Evolutionary conservation across 345 rosid species (phyloP).

Genomic region (Eutrema heterophyllum): DNA sequence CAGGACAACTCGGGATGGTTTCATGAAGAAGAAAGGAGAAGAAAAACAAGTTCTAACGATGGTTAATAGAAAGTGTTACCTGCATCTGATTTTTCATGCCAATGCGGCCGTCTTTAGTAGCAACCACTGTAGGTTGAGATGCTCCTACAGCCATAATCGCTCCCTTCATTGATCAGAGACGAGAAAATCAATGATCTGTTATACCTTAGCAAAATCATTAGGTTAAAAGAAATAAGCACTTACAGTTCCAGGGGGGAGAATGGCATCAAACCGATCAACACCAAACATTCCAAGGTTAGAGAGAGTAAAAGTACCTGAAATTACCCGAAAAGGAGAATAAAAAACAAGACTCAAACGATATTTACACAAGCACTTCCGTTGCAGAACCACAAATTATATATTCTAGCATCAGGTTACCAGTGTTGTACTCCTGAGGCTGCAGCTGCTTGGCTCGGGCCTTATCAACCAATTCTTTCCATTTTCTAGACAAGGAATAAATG

Average conservation of each 20-base stretch:
- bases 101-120: slow-evolving; percentile 75
- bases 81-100: slow-evolving; percentile 97
- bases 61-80: slow-evolving; percentile 37
- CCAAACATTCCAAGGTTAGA: slow-evolving; percentile 99
- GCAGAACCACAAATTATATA: background rate
- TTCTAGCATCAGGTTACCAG: slow-evolving; percentile 43
- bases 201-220: background rate
- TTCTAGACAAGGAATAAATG: slow-evolving; percentile 86
- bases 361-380: background rate
- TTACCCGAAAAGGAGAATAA: background rate
- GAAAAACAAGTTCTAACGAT: background rate
- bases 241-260: slow-evolving; percentile 95
- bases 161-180: slow-evolving; percentile 51
- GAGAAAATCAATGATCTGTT: background rate
- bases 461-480: slow-evolving; percentile 96
- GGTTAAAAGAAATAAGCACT: slow-evolving; percentile 20
- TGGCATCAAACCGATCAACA: slow-evolving; percentile 95
- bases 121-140: slow-evolving; percentile 80
- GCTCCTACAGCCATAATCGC: slow-evolving; percentile 99
- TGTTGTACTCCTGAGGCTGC: slow-evolving; percentile 87
- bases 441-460: slow-evolving; percentile 95
- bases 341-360: slow-evolving; percentile 5
- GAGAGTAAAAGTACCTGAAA: slow-evolving; percentile 84
- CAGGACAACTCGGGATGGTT: background rate
- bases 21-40: background rate